These are phyloP conservation scores for Populus hybrid DNA, from an alignment of 441 rosid species.

Conservation along the genomic window DNA sequence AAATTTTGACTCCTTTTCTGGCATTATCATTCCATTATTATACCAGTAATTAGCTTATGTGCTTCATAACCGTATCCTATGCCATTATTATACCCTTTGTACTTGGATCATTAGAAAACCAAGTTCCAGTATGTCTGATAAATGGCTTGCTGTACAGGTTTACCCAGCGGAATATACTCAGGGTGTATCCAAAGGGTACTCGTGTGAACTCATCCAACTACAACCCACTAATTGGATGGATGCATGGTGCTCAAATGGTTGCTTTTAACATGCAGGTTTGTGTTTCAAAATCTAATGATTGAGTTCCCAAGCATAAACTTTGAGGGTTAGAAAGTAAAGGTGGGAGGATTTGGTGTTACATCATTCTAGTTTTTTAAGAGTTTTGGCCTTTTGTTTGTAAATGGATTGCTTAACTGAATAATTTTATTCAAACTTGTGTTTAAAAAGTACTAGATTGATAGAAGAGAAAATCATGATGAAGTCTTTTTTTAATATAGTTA, in stretches of 20 bases:
- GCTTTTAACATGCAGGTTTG: slow-evolving; percentile 97
- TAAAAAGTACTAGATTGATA: neutral
- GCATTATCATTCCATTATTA: neutral
- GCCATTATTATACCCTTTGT: neutral
- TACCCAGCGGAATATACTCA: slow-evolving; percentile 74
- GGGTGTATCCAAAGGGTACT: slow-evolving; percentile 81
- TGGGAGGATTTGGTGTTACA: neutral
- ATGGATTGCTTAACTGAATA: neutral
- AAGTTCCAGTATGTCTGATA: neutral
- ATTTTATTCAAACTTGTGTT: neutral
- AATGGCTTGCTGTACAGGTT: slow-evolving; percentile 45
- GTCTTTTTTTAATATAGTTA: neutral
- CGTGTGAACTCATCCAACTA: slow-evolving; percentile 86
- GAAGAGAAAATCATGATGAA: neutral
- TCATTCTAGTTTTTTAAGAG: neutral
- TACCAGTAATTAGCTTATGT: neutral
- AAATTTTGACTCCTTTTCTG: neutral
- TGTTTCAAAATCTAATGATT: slow-evolving; percentile 1
- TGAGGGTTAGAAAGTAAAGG: neutral
- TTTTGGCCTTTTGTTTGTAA: neutral
- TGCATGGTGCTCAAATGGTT: slow-evolving; percentile 99
- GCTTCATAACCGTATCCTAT: neutral
- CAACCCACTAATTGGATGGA: slow-evolving; percentile 84
- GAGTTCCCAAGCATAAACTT: neutral
- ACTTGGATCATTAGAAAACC: neutral